Conservation (phyloP, 208 protist species). For the Crithidia acanthocephali region DNA sequence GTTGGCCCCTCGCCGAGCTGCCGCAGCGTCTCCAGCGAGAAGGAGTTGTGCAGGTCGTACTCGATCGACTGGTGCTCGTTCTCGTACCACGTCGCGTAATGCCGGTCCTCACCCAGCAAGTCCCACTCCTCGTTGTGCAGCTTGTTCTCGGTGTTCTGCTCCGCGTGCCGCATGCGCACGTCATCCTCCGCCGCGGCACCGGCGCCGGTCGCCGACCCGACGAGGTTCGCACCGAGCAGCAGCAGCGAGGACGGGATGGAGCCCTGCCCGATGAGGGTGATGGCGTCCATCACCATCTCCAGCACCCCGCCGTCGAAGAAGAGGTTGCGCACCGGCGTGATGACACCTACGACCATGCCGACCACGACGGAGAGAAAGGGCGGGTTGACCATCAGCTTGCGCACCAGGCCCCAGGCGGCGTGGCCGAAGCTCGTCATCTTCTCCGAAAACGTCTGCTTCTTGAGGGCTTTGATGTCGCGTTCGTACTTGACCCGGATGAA, state of each 20-base stretch:
- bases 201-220: slow-evolving; percentile 30
- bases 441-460: slow-evolving; percentile 12
- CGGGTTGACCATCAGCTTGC: slow-evolving; percentile 46
- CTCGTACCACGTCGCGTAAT: slow-evolving; percentile 44
- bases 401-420: slow-evolving; percentile 5
- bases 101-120: slow-evolving; percentile 36
- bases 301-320: slow-evolving; percentile 64
- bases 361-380: slow-evolving; percentile 75
- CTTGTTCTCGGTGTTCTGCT: slow-evolving; percentile 73
- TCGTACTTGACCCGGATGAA: slow-evolving; percentile 59
- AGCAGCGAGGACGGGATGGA: slow-evolving; percentile 79
- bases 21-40: slow-evolving; percentile 29
- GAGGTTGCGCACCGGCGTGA: slow-evolving; percentile 57
- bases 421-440: slow-evolving; percentile 13
- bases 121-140: slow-evolving; percentile 30
- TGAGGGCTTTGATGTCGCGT: slow-evolving; percentile 38
- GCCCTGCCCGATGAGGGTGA: slow-evolving; percentile 56
- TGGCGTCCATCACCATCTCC: slow-evolving; percentile 64
- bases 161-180: slow-evolving; percentile 55
- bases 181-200: slow-evolving; percentile 4
- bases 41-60: slow-evolving; percentile 52
- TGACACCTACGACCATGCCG: slow-evolving; percentile 70
- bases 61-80: slow-evolving; percentile 33
- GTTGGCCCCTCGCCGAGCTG: slow-evolving; percentile 18
- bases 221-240: slow-evolving; percentile 74